Evolutionary conservation across 2,329 filamentous ascomycete genomes (phyloP).

Genomic region (Pseudogymnoascus sp.): DNA sequence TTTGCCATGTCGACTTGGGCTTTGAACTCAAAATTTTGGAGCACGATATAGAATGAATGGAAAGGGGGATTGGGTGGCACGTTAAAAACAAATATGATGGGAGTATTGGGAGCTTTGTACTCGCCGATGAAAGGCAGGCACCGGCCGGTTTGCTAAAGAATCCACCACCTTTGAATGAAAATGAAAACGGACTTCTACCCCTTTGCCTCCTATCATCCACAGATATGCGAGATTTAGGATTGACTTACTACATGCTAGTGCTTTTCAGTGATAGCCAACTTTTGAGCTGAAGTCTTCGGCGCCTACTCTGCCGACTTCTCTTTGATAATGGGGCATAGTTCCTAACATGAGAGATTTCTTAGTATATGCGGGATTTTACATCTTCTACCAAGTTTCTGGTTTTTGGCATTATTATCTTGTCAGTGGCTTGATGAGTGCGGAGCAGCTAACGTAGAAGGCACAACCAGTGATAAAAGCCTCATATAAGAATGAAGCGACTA

Average conservation of each 20-base stretch:
- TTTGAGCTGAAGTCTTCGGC: neutral
- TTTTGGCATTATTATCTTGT: neutral
- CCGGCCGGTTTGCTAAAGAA: neutral
- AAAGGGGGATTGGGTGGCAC: neutral
- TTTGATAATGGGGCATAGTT: neutral
- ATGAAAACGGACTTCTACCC: neutral
- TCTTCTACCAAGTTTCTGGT: neutral
- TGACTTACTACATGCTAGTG: neutral
- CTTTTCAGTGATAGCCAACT: neutral
- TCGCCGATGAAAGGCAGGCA: neutral
- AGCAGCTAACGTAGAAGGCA: neutral
- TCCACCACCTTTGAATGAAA: neutral
- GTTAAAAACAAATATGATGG: neutral
- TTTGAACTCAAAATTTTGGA: neutral
- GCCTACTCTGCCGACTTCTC: neutral
- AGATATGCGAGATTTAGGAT: neutral
- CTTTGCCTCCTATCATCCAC: neutral
- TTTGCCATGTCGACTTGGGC: neutral
- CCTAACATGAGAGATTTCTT: neutral
- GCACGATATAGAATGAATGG: neutral
- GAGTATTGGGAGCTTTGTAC: neutral
- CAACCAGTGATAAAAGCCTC: neutral
- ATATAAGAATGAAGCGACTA: neutral
- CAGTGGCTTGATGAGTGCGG: neutral
- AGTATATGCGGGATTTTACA: neutral